phyloP scores from a whole-genome alignment of 2,329 filamentous ascomycete genomes.

The Alternaria angustiovoidea region DNA sequence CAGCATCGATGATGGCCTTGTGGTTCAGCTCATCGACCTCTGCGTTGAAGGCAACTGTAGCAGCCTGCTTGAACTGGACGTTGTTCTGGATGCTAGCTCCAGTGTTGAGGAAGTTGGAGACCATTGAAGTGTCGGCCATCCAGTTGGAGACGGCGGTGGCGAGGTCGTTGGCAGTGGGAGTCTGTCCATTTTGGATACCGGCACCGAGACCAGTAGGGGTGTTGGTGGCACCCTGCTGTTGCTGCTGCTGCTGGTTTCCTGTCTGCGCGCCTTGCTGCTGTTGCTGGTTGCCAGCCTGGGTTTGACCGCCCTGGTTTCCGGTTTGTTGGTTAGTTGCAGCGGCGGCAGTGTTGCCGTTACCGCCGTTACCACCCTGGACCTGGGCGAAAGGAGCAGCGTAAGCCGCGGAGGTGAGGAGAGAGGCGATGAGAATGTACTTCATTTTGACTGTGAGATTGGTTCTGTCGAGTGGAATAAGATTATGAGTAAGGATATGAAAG shows the following conservation, averaged over 20 bases:
- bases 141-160: slow-evolving; percentile 49
- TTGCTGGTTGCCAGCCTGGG: background rate
- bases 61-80: slow-evolving; percentile 47
- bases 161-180: slow-evolving; percentile 38
- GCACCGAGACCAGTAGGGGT: slow-evolving; percentile 26
- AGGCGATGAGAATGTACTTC: slow-evolving; percentile 49
- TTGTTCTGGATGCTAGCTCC: slow-evolving; percentile 46
- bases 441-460: slow-evolving; percentile 36
- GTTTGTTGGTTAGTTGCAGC: slow-evolving; percentile 16
- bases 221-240: slow-evolving; percentile 5
- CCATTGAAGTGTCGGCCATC: slow-evolving; percentile 50
- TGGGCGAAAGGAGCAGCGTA: slow-evolving; percentile 44
- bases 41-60: slow-evolving; percentile 48
- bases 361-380: slow-evolving; percentile 13
- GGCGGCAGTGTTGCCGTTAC: slow-evolving; percentile 1
- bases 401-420: slow-evolving; percentile 43
- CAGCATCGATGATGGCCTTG: slow-evolving; percentile 49
- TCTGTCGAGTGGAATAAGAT: slow-evolving; percentile 26
- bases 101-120: slow-evolving; percentile 49
- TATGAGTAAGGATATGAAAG: slow-evolving; percentile 16
- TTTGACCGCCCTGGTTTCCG: slow-evolving; percentile 18
- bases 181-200: slow-evolving; percentile 33
- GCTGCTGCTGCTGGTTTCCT: slow-evolving; percentile 10
- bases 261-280: background rate
- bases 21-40: slow-evolving; percentile 51